phyloP scores from a whole-genome alignment of 176 grass and related monocot genomes.

The Avena atlantica region DNA sequence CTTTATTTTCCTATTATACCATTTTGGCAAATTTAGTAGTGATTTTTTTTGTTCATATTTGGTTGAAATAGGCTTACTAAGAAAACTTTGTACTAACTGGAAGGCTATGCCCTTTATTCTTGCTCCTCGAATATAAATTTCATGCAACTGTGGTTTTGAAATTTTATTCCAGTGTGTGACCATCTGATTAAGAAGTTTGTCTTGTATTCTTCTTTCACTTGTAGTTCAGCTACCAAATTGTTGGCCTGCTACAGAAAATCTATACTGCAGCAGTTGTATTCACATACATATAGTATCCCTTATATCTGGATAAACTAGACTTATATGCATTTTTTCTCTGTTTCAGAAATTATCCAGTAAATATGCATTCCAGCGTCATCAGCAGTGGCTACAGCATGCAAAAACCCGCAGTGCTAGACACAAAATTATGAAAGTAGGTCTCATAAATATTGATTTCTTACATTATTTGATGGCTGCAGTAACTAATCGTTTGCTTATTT shows the following conservation, averaged over 20 bases:
- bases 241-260: conserved; percentile 13
- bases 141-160: conserved; percentile 4
- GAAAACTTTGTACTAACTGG: not conserved
- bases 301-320: conserved; percentile 38
- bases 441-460: conserved; percentile 22
- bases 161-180: conserved; percentile 7
- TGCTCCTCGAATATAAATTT: conserved; percentile 29
- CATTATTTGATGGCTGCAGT: conserved; percentile 30
- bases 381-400: conserved; percentile 88
- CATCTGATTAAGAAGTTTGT: not conserved
- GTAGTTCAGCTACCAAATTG: conserved; percentile 15
- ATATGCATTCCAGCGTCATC: conserved; percentile 86
- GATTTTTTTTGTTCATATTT: not conserved
- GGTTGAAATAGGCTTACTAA: conserved; percentile 6
- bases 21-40: conserved; percentile 16
- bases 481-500: conserved; percentile 42
- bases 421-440: conserved; percentile 96
- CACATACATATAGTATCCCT: not conserved
- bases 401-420: conserved; percentile 95
- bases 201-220: conserved; percentile 28
- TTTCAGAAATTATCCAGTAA: conserved; percentile 84
- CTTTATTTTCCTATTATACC: conserved; percentile 36
- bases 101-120: conserved; percentile 16
- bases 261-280: conserved; percentile 21
- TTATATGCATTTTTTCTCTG: not conserved